These are phyloP conservation scores for Naganishia albida DNA, from an alignment of 1,284 basidiomycete species.

Conservation along the genomic window DNA sequence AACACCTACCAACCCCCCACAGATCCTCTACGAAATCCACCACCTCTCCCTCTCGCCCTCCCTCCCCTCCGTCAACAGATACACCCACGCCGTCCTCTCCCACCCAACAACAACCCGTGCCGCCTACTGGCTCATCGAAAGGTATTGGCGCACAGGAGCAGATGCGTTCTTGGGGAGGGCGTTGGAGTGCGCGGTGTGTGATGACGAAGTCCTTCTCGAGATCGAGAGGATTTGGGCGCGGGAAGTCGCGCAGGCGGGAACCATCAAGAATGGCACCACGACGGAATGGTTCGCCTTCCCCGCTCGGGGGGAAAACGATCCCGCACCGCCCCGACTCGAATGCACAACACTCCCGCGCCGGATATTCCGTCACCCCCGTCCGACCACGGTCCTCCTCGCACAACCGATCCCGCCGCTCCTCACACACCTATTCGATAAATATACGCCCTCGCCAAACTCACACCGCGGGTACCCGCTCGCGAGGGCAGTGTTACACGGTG, in stretches of 20 bases:
- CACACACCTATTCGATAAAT: slow-evolving; percentile 1
- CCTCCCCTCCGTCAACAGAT: slow-evolving; percentile 62
- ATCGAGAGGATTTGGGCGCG: slow-evolving; percentile 44
- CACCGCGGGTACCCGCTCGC: slow-evolving; percentile 20
- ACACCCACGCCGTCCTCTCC: slow-evolving; percentile 61
- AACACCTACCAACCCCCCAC: background rate
- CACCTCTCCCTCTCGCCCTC: slow-evolving; percentile 63
- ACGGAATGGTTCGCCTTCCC: background rate
- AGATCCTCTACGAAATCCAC: slow-evolving; percentile 75
- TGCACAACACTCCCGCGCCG: slow-evolving; percentile 16
- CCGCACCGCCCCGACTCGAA: background rate
- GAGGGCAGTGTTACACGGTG: slow-evolving; percentile 8
- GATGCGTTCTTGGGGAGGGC: slow-evolving; percentile 38
- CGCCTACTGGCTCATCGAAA: slow-evolving; percentile 42
- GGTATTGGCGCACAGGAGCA: slow-evolving; percentile 38
- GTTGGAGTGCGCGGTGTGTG: slow-evolving; percentile 44
- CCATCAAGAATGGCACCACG: background rate
- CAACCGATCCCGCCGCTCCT: slow-evolving; percentile 6
- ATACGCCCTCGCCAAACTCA: slow-evolving; percentile 11
- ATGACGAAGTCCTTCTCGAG: slow-evolving; percentile 39
- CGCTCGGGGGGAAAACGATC: background rate
- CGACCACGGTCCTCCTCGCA: background rate
- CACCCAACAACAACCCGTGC: slow-evolving; percentile 37
- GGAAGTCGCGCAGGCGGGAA: slow-evolving; percentile 33
- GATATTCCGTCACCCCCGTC: slow-evolving; percentile 4